Evolutionary conservation across 306 rosid genomes (phyloP).

Genomic region (Corylus avellana): DNA sequence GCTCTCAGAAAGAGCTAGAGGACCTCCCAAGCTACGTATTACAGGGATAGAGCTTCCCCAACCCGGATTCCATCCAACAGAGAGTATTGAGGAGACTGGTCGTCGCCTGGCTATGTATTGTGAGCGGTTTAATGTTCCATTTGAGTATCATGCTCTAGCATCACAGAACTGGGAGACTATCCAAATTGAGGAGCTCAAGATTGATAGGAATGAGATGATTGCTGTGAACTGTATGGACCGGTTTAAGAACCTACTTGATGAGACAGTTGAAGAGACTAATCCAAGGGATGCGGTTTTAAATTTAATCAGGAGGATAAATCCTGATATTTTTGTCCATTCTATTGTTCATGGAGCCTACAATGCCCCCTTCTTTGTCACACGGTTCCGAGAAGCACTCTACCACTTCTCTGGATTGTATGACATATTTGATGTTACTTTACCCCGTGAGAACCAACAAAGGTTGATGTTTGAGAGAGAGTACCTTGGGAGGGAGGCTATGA

Average conservation of each 20-base stretch:
- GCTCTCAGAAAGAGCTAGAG: constrained; percentile 55
- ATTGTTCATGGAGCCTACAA: constrained; percentile 56
- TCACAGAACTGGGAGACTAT: constrained; percentile 73
- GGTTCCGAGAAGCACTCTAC: constrained; percentile 33
- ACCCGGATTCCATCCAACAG: constrained; percentile 42
- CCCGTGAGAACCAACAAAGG: constrained; percentile 25
- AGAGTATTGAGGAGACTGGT: constrained; percentile 41
- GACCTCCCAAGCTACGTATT: constrained; percentile 80
- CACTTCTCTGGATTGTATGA: constrained; percentile 34
- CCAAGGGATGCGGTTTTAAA: constrained; percentile 60
- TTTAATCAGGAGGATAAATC: constrained; percentile 67
- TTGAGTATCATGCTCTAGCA: constrained; percentile 61
- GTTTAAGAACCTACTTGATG: constrained; percentile 61
- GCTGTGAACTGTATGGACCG: constrained; percentile 54
- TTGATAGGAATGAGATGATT: constrained; percentile 40
- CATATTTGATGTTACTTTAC: constrained; percentile 18
- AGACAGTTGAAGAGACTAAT: constrained; percentile 58
- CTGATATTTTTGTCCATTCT: constrained; percentile 52
- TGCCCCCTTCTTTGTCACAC: constrained; percentile 68
- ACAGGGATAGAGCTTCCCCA: constrained; percentile 45
- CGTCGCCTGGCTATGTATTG: constrained; percentile 37
- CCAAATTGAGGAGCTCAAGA: constrained; percentile 52
- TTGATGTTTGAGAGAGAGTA: constrained; percentile 28
- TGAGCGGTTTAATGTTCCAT: constrained; percentile 66
- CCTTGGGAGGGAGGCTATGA: constrained; percentile 26